Evolutionary conservation across 1,139 yeast species (phyloP).

Genomic region (Nematodospora anomalae): DNA sequence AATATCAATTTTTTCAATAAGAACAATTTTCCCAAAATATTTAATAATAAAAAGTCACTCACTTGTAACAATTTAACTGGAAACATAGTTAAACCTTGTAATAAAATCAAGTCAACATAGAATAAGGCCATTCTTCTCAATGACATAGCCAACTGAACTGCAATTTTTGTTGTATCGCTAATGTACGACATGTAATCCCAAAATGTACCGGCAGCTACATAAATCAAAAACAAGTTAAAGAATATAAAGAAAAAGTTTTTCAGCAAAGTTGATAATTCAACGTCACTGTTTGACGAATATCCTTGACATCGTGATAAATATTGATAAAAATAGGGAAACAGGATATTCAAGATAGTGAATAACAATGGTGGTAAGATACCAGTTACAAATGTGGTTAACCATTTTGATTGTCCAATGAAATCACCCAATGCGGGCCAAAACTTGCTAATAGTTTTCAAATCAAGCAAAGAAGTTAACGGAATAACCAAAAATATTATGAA

Average conservation of each 20-base stretch:
- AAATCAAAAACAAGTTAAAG: slow-evolving; percentile 74
- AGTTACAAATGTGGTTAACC: slow-evolving; percentile 72
- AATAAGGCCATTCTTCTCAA: slow-evolving; percentile 67
- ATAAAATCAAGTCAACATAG: slow-evolving; percentile 69
- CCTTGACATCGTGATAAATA: slow-evolving; percentile 71
- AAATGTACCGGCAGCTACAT: slow-evolving; percentile 79
- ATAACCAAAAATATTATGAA: slow-evolving; percentile 71
- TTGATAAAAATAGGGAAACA: slow-evolving; percentile 68
- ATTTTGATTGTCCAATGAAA: slow-evolving; percentile 54
- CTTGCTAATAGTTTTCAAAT: slow-evolving; percentile 65
- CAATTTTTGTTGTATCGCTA: slow-evolving; percentile 74
- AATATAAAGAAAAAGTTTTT: slow-evolving; percentile 78
- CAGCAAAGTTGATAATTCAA: slow-evolving; percentile 70
- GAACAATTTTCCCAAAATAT: slow-evolving; percentile 61
- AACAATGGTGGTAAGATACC: slow-evolving; percentile 76
- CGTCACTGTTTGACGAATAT: slow-evolving; percentile 71
- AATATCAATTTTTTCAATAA: slow-evolving; percentile 46
- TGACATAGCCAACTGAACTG: slow-evolving; percentile 70
- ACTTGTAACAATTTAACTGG: slow-evolving; percentile 67
- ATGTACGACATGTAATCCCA: slow-evolving; percentile 74
- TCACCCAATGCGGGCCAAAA: slow-evolving; percentile 75
- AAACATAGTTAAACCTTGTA: slow-evolving; percentile 78
- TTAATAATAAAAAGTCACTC: slow-evolving; percentile 44
- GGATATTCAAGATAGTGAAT: slow-evolving; percentile 65
- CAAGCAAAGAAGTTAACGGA: slow-evolving; percentile 69